Evolutionary conservation across 2,329 filamentous ascomycete genomes (phyloP).

Genomic region (Penicillium sp.): DNA sequence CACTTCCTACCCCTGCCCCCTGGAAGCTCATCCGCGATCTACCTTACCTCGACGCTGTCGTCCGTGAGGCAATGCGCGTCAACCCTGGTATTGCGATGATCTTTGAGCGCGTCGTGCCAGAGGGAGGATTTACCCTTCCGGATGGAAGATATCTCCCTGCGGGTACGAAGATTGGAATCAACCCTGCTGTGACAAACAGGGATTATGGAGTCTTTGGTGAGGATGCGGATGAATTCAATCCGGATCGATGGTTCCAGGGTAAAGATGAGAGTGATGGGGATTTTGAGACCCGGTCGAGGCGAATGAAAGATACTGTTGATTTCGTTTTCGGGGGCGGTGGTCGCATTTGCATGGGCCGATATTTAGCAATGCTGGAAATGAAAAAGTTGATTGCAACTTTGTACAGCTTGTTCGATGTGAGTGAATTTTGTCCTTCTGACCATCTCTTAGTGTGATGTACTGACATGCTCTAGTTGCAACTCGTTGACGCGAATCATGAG

Average conservation of each 20-base stretch:
- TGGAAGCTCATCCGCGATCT: constrained; percentile 26
- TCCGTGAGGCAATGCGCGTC: constrained; percentile 25
- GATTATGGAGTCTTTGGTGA: constrained; percentile 46
- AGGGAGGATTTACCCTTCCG: constrained; percentile 32
- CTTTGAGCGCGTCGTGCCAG: constrained; percentile 56
- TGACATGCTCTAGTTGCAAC: constrained; percentile 58
- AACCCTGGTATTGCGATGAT: constrained; percentile 55
- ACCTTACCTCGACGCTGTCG: constrained; percentile 51
- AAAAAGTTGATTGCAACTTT: constrained; percentile 63
- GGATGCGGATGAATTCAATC: constrained; percentile 51
- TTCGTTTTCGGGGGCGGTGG: constrained; percentile 58
- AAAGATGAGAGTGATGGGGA: constrained; percentile 37
- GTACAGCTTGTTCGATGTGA: constrained; percentile 25
- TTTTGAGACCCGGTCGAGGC: constrained; percentile 38
- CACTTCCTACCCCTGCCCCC: constrained; percentile 18
- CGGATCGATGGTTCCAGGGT: constrained; percentile 54
- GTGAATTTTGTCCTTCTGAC: neutral
- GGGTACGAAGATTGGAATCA: constrained; percentile 41
- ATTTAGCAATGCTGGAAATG: constrained; percentile 61
- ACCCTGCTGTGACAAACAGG: constrained; percentile 40
- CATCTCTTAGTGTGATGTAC: neutral
- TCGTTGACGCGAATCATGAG: constrained; percentile 55
- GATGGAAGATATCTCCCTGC: constrained; percentile 39
- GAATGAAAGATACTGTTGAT: constrained; percentile 45
- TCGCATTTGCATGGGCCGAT: constrained; percentile 60